Evolutionary conservation across 208 protist species (phyloP), one percentile per base, ranked within the genome.

Genomic region (Acanthamoeba sp.): DNA sequence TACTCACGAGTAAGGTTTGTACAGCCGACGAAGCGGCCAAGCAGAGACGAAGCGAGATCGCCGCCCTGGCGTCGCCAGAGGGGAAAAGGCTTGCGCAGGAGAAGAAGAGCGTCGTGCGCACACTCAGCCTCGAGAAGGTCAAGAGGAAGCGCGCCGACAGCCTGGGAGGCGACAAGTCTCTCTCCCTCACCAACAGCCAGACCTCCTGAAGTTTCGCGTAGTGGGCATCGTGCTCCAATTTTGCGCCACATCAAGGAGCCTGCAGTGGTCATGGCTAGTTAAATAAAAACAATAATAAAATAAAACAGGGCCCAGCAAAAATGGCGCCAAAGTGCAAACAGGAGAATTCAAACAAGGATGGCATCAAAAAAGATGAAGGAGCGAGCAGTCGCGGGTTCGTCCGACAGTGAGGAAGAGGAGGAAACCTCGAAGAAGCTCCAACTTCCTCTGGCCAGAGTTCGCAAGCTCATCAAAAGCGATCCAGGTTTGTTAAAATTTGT

Each of bases 21-120:
- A 14, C 50, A 89, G 82, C 45, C 7, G 82, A 64, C n/a, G 82
- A 57, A 42, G 50, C 55, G 45, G 45, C 50, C 3, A 18, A n/a
- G 55, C 50, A 89, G 40, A 52, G 82, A 40, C 20, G 55, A 40
- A 52, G 55, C 29, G 82, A 89, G 82, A 89, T 89, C 82, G 82
- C n/a, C 7, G 55, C 55, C 14, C 82, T 89, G 22, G 82, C 82
- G 9, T 89, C 82, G 24, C 82, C 82, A 12, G 55, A 89, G 36
- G 82, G 82, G 6, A 57, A 62, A 29, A 5, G 55, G 82, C 45
- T 57, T 5, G 55, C 82, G 18, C 50, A 89, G 82, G 55, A 89
- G 50, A 89, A 64, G 82, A 89, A 89, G 32, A 10, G n/a, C 24
- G 55, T 22, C 24, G 82, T 64, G 82, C 82, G 82, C 45, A 64